Conservation (phyloP, 345 rosid genomes). For the Murraya koenigii region DNA sequence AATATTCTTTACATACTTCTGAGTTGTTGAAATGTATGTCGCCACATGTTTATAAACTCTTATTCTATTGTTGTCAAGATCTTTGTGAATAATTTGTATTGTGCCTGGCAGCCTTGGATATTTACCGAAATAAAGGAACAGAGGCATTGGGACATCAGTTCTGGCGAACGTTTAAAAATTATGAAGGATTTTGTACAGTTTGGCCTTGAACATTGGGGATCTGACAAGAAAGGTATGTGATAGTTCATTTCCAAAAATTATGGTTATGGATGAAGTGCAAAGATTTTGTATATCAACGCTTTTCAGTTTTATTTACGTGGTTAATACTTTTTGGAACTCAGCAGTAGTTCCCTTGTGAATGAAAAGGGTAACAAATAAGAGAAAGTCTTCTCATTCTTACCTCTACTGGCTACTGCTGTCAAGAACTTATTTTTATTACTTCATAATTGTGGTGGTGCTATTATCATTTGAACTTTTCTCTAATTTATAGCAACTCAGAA, state of each 20-base stretch:
- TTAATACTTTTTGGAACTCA: background rate
- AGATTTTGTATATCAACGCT: background rate
- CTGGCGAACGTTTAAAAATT: conserved; percentile 76
- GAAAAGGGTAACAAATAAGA: background rate
- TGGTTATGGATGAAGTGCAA: background rate
- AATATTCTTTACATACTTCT: background rate
- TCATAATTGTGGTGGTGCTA: background rate
- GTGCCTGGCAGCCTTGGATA: conserved; percentile 83
- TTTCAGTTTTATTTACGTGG: background rate
- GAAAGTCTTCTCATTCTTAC: background rate
- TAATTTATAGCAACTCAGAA: background rate
- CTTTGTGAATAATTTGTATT: conserved; percentile 1
- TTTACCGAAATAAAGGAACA: conserved; percentile 96
- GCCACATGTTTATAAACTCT: background rate
- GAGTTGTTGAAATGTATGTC: background rate
- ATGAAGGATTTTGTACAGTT: conserved; percentile 72
- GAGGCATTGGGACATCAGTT: conserved; percentile 92
- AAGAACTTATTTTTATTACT: background rate
- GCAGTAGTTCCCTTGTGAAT: background rate
- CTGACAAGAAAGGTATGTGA: conserved; percentile 72
- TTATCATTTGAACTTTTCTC: background rate
- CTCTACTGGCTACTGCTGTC: background rate
- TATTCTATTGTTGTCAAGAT: background rate
- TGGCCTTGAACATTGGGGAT: conserved; percentile 98
- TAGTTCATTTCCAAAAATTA: background rate